These are phyloP conservation scores for Excoecaria agallocha DNA, from an alignment of 345 rosid species.

Conservation along the genomic window DNA sequence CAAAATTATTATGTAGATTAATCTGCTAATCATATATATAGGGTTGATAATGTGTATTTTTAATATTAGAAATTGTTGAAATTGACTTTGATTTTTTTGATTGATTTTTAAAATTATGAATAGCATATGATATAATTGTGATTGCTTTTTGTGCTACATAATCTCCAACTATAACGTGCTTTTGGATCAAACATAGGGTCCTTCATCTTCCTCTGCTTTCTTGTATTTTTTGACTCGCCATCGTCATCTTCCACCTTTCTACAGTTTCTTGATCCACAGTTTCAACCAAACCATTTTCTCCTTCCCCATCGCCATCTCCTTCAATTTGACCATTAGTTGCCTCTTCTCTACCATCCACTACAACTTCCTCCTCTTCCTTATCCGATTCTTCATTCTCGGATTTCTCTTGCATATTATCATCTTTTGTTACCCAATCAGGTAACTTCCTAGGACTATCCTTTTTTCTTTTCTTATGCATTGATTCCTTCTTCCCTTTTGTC, in stretches of 20 bases:
- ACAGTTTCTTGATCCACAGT: slow-evolving; percentile 44
- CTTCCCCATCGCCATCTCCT: slow-evolving; percentile 39
- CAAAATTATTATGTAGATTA: too few species aligned
- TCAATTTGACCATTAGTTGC: slow-evolving; percentile 41
- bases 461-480: slow-evolving; percentile 33
- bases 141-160: slow-evolving; percentile 85
- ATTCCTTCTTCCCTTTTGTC: slow-evolving; percentile 40
- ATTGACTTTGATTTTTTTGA: too few species aligned
- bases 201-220: slow-evolving; percentile 58
- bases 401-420: slow-evolving; percentile 40
- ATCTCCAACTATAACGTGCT: slow-evolving; percentile 73
- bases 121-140: slow-evolving; percentile 91
- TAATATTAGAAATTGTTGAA: too few species aligned
- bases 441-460: slow-evolving; percentile 32
- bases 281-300: slow-evolving; percentile 37
- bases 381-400: slow-evolving; percentile 43
- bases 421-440: slow-evolving; percentile 36
- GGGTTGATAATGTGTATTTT: too few species aligned
- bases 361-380: slow-evolving; percentile 42
- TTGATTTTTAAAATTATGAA: too few species aligned
- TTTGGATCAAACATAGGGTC: slow-evolving; percentile 90
- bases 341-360: too few species aligned
- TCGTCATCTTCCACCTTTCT: slow-evolving; percentile 45
- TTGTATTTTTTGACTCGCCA: slow-evolving; percentile 24
- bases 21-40: too few species aligned